These are phyloP conservation scores for Pharnaceum exiguum DNA, from an alignment of 148 eudicot genomes.

Conservation along the genomic window DNA sequence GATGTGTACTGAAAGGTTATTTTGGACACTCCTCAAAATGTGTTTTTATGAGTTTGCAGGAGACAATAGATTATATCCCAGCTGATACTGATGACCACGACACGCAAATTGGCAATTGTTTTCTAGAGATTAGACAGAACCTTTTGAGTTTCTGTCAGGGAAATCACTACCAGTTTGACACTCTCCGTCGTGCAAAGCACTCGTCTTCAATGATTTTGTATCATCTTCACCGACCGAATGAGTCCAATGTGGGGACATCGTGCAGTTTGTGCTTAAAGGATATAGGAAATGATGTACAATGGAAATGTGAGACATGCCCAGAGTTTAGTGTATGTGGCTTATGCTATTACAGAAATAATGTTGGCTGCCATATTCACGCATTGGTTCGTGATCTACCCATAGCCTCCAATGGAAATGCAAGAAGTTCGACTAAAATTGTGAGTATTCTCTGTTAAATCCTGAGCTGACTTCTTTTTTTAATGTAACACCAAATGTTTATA, in stretches of 20 bases:
- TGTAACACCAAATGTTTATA: neutral
- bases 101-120: conserved; percentile 38
- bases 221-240: conserved; percentile 49
- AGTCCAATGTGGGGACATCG: conserved; percentile 13
- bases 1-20: neutral
- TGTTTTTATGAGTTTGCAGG: conserved; percentile 42
- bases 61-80: conserved; percentile 41
- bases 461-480: neutral
- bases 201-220: conserved; percentile 87
- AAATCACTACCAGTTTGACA: conserved; percentile 73
- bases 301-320: conserved; percentile 57
- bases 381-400: conserved; percentile 20
- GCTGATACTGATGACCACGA: conserved; percentile 69
- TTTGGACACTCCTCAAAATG: neutral
- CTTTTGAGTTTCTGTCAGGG: conserved; percentile 70
- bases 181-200: conserved; percentile 85
- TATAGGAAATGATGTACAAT: conserved; percentile 24
- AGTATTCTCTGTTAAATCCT: conserved; percentile 7
- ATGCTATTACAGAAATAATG: conserved; percentile 46
- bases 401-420: conserved; percentile 9
- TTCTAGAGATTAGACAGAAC: conserved; percentile 55
- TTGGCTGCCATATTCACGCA: conserved; percentile 33
- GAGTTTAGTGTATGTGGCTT: conserved; percentile 40
- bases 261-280: conserved; percentile 49
- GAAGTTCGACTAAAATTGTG: conserved; percentile 19